These are phyloP conservation scores for Pseudohyphozyma bogoriensis DNA, from an alignment of 768 basidiomycete species.

Conservation along the genomic window DNA sequence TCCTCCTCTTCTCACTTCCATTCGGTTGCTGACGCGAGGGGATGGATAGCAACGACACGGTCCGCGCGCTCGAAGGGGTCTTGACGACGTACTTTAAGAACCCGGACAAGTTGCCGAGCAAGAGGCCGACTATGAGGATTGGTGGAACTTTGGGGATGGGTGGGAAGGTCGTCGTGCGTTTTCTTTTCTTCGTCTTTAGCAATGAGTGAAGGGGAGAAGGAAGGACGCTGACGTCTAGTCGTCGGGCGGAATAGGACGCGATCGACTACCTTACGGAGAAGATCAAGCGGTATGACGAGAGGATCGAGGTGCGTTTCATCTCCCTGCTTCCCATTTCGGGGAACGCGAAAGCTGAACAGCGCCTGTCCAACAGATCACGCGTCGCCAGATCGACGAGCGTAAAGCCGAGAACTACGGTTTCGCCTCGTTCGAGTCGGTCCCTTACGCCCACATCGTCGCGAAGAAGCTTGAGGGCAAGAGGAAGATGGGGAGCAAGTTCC, in stretches of 20 bases:
- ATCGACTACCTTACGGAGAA: conserved; percentile 66
- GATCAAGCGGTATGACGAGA: conserved; percentile 37
- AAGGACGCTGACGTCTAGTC: not conserved
- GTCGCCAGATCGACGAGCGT: conserved; percentile 48
- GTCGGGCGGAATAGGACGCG: conserved; percentile 63
- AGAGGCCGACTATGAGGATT: conserved; percentile 66
- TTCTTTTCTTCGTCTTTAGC: not conserved
- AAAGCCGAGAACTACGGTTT: conserved; percentile 54
- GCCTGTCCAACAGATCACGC: conserved; percentile 29
- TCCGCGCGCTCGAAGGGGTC: conserved; percentile 79
- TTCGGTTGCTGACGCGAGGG: too few species aligned
- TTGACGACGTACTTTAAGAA: conserved; percentile 78
- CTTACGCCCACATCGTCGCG: conserved; percentile 78
- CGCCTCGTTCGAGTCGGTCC: conserved; percentile 61
- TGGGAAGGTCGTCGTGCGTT: conserved; percentile 50
- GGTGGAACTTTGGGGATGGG: conserved; percentile 76
- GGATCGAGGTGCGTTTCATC: conserved; percentile 50
- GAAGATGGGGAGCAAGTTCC: conserved; percentile 60
- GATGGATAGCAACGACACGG: conserved; percentile 84
- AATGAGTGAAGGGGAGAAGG: conserved; percentile 24
- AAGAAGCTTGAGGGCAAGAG: conserved; percentile 57
- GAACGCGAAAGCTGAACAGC: conserved; percentile 47
- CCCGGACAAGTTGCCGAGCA: conserved; percentile 63
- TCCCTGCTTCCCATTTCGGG: not conserved
- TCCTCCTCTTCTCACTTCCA: too few species aligned